phyloP scores from a whole-genome alignment of 75 land plant genomes.

The Azolla pinnata region DNA sequence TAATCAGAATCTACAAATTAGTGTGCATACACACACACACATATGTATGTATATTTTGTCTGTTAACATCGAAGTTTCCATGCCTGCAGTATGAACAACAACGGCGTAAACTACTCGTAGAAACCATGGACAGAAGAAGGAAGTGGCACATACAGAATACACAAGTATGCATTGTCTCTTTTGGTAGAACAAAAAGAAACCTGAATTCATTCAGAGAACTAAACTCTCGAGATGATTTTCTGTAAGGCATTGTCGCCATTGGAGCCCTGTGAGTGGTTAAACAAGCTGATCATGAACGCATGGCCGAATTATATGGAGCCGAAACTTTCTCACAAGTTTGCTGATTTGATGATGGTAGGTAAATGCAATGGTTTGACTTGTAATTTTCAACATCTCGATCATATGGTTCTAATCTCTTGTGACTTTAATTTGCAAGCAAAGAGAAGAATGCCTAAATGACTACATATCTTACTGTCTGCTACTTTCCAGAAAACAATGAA shows the following conservation, averaged over 20 bases:
- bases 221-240: background rate
- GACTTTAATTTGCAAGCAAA: too few species aligned
- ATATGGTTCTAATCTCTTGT: background rate
- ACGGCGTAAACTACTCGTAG: constrained; percentile 45
- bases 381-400: background rate
- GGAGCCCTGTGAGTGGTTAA: constrained; percentile 96
- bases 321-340: constrained; percentile 54
- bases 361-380: too few species aligned
- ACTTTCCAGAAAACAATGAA: constrained; percentile 58
- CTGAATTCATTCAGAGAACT: background rate
- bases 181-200: background rate
- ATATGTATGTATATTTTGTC: too few species aligned
- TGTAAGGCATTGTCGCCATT: constrained; percentile 70
- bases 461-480: background rate
- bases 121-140: constrained; percentile 74
- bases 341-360: constrained; percentile 54
- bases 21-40: too few species aligned
- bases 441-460: too few species aligned
- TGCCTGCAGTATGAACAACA: constrained; percentile 57
- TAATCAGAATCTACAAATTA: too few species aligned
- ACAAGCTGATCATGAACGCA: constrained; percentile 64
- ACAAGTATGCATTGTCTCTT: constrained; percentile 31
- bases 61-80: background rate
- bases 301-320: constrained; percentile 85
- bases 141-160: constrained; percentile 44